phyloP scores from a whole-genome alignment of 1,284 basidiomycete genomes.

The Melampsora americana region DNA sequence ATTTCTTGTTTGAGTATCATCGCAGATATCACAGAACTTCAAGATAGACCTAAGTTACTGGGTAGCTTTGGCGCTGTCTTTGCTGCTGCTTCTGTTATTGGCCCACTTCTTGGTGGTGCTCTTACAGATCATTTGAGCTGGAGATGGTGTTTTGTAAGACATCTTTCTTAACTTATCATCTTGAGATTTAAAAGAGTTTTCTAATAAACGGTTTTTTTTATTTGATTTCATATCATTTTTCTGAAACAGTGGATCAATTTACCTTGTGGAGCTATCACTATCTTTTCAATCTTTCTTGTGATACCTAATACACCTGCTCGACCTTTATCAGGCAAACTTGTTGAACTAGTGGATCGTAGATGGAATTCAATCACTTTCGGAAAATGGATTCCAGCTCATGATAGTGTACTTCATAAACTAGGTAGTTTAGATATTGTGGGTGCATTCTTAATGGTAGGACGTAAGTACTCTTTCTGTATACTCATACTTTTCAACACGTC shows the following conservation, averaged over 20 bases:
- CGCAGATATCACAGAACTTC: slow-evolving; percentile 54
- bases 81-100: slow-evolving; percentile 51
- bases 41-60: slow-evolving; percentile 56
- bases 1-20: slow-evolving; percentile 57
- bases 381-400: not conserved
- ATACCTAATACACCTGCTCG: not conserved
- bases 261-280: slow-evolving; percentile 4
- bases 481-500: too few relatives aligned
- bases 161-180: too few relatives aligned
- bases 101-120: slow-evolving; percentile 51
- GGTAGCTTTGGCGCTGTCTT: slow-evolving; percentile 49
- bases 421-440: not conserved
- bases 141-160: slow-evolving; percentile 49
- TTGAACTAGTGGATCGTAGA: not conserved
- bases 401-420: not conserved
- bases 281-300: slow-evolving; percentile 4
- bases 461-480: not conserved
- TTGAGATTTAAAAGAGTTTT: not conserved
- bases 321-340: not conserved
- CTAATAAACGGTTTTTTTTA: not conserved
- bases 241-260: not conserved
- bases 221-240: too few relatives aligned
- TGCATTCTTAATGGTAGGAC: slow-evolving; percentile 1
- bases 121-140: slow-evolving; percentile 53
- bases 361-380: not conserved